Evolutionary conservation across 257 asterid species (phyloP), one percentile per base, ranked within the genome.

Genomic region (Nemophila menziesii): DNA sequence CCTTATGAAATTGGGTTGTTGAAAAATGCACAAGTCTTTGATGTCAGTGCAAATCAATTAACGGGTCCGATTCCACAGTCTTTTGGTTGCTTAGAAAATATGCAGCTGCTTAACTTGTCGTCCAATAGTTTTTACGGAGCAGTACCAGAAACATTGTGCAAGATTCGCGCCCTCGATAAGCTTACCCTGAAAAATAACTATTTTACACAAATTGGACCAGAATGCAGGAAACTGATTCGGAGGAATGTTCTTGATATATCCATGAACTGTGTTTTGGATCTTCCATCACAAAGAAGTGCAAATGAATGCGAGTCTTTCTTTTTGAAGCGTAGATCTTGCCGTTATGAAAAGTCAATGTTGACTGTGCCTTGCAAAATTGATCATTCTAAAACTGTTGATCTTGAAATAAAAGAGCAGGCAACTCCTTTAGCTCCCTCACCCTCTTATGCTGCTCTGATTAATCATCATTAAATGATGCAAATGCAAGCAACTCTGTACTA

Each of bases 51-150:
- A n/a, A 82, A 82, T 50, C n/a, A 2, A 0, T 40, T 82, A 48
- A 79, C 94, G 0, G 85, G 94, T 23, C 89, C 85, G 0, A 67
- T 82, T 0, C 89, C 92, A 0, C 46, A 33, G 9, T 82, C 94
- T 0, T 79, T 79, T 16, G 80, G 85, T 4, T 79, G 94, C 67
- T 48, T 76, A 13, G 7, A 13, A 3, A 41, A 29, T 0, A 34
- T 82, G 65, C 2, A 44, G 27, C 17, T 17, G 1, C 42, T 82
- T 16, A 67, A 73, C 49, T 0, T 79, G 1, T 45, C 87, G 0
- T 7, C 6, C 39, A 83, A 83, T 20, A 20, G 43, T 8, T 37
- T 82, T 1, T 76, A 76, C 47, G 89, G 94, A 5, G 22, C 52
- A 1, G 82, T 82, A 4, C 94, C 89, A 1, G 94, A 82, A 43